Evolutionary conservation across 768 basidiomycete genomes (phyloP), one percentile per base, ranked within the genome.

Genomic region (Lactarius tabidus): DNA sequence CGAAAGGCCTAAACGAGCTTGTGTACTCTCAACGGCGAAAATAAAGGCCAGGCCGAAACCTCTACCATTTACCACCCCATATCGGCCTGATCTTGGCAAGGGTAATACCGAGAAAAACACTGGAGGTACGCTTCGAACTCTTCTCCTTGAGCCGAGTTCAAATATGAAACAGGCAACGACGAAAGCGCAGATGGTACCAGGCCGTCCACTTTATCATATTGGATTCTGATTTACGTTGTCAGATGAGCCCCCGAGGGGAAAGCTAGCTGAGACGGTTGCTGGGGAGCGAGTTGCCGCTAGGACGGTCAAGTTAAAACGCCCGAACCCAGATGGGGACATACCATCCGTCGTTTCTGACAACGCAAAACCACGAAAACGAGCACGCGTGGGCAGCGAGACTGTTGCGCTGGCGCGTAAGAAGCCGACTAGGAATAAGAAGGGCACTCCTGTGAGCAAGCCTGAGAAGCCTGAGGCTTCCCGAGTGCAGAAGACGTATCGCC

Each of bases 401-500:
- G 29, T 61, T 29, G 33, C 64, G 23, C 39, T 38, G 6, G 29
- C 35, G 18, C 59, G 35, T n/a, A 62, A 20, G 38, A 62, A 45
- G 20, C 48, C 65, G 38, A 10, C 15, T 43, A 57, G 45, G 33
- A 23, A 41, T 20, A 62, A 66, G 20, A 62, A 62, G 51, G 60
- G n/a, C 23, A n/a, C 28, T 26, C 1, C n/a, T 29, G n/a, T 31
- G 39, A 51, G 29, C 33, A 53, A 56, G 39, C 12, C 35, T 36
- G 39, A 43, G 26, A 53, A 56, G 39, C 12, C 35, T 36, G 39
- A 43, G 26, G 58, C 41, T n/a, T 41, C 60, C 23, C 57, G 61
- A 35, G 60, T 33, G 18, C 53, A 15, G 59, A 69, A 69, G 63
- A 68, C 60, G 14, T 68, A 69, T 57, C 57, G 67, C 43, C 41